These are phyloP conservation scores for Corrigiola litoralis DNA, from an alignment of 179 eudicot genomes.

Conservation along the genomic window DNA sequence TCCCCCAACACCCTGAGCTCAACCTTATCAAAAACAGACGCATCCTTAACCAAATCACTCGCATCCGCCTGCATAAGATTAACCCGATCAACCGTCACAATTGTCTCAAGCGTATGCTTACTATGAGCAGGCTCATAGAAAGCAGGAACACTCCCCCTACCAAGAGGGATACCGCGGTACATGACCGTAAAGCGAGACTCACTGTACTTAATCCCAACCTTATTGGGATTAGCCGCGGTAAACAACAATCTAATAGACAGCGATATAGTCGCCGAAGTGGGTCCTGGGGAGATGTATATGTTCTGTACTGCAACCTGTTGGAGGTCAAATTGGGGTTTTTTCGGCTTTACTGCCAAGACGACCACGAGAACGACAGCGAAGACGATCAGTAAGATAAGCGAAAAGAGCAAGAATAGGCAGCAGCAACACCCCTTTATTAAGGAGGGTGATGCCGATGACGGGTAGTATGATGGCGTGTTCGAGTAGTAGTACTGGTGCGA, in stretches of 20 bases:
- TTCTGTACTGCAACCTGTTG: constrained; percentile 76
- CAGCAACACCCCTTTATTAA: constrained; percentile 82
- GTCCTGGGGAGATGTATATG: constrained; percentile 45
- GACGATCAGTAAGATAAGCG: constrained; percentile 56
- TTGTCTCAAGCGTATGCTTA: constrained; percentile 44
- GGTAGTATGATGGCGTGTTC: constrained; percentile 28
- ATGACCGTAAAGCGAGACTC: constrained; percentile 74
- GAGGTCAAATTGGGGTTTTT: constrained; percentile 83
- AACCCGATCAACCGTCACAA: constrained; percentile 64
- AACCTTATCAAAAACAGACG: constrained; percentile 67
- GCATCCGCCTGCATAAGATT: constrained; percentile 74
- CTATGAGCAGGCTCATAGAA: constrained; percentile 84
- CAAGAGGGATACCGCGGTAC: constrained; percentile 81
- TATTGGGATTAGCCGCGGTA: constrained; percentile 75
- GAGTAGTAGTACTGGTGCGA: constrained; percentile 35
- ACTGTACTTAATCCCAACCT: constrained; percentile 82
- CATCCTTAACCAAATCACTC: constrained; percentile 63
- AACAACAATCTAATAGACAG: constrained; percentile 53
- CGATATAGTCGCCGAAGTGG: constrained; percentile 44
- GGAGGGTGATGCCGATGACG: constrained; percentile 55
- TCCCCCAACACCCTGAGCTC: constrained; percentile 81
- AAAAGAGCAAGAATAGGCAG: constrained; percentile 78
- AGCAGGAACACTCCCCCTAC: constrained; percentile 64
- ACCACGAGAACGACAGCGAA: constrained; percentile 69
- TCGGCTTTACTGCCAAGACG: constrained; percentile 75